Evolutionary conservation across 2,329 filamentous ascomycete species (phyloP), one percentile per base, ranked within the genome.

Genomic region (Aspergillus tubingensis): DNA sequence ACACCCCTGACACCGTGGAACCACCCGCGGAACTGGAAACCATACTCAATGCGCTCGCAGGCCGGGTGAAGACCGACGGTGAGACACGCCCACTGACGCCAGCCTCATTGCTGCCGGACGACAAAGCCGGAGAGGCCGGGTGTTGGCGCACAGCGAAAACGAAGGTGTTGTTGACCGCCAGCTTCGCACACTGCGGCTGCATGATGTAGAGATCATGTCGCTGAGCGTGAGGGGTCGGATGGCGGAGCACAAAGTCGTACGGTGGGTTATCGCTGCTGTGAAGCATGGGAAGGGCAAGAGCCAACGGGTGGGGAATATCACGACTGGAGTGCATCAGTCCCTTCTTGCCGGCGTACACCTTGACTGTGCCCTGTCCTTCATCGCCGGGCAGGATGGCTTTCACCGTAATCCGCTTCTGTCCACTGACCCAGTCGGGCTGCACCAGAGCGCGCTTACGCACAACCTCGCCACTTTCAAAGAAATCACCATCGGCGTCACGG

Each of bases 291-390:
- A 99, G 79, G 3, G 92, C 88, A 65, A 98, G 88, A 0, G 94
- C 93, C 57, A 99, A 80, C 2, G 93, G 89, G 72, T 99, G 94
- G 7, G 95, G 93, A 58, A 97, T 97, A 73, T 97, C 91, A 75
- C 95, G 95, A 81, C 95, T 94, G 65, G 91, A 96, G 78, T 98
- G 95, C 93, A 98, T 98, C 57, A 99, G 83, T 0, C 96, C 96
- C 64, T 93, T 88, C 76, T 93, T 95, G 62, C 96, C 95, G 11
- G 93, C 94, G 75, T 97, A 99, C 38, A 99, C 82, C 75, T 96
- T 97, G 60, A 99, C 80, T 11, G 90, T 86, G 44, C 91, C 95
- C 44, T 91, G 89, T 11, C 93, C 93, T 77, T 97, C 94, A 67
- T 98, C 94, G 25, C 92, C 91, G 1, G 96, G 94, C 0, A 99